A percentile compares a stretch with the other conserved stretches of the same genome.
Conservation (phyloP, 495 filamentous ascomycete genomes). For the Trichoderma gamsii region DNA sequence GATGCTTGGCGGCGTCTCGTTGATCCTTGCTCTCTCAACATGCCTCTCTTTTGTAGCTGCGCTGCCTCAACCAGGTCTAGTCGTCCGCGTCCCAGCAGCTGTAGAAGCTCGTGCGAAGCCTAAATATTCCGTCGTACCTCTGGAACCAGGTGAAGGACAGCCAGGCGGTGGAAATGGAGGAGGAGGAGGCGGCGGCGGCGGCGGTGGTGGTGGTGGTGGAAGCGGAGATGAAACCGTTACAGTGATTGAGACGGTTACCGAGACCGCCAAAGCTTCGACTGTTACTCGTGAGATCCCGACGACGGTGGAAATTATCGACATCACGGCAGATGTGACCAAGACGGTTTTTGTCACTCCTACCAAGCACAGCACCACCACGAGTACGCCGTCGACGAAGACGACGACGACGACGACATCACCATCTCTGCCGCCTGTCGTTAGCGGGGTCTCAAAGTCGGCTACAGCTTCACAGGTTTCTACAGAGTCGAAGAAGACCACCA, state of each 20-base stretch:
- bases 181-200: neutral
- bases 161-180: slow-evolving; percentile 1
- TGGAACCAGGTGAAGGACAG: slow-evolving; percentile 23
- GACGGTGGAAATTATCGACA: slow-evolving; percentile 19
- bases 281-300: slow-evolving; percentile 23
- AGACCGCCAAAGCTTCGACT: slow-evolving; percentile 24
- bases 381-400: neutral
- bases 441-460: neutral
- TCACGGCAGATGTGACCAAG: slow-evolving; percentile 14
- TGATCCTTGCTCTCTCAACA: slow-evolving; percentile 13
- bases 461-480: neutral
- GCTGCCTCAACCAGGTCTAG: slow-evolving; percentile 11
- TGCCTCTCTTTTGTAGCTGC: slow-evolving; percentile 10
- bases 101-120: slow-evolving; percentile 8
- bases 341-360: slow-evolving; percentile 25
- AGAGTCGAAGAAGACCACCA: neutral
- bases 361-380: slow-evolving; percentile 1
- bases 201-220: slow-evolving; percentile 14
- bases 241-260: slow-evolving; percentile 25
- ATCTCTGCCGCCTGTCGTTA: neutral
- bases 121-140: slow-evolving; percentile 34
- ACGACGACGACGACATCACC: neutral
- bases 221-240: slow-evolving; percentile 20
- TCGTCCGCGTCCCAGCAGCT: slow-evolving; percentile 19
- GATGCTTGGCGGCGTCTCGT: slow-evolving; percentile 16